Percentiles rank a stretch among this genome's conserved stretches.
phyloP scores from a whole-genome alignment of 306 rosid species.

The Citrullus amarus region DNA sequence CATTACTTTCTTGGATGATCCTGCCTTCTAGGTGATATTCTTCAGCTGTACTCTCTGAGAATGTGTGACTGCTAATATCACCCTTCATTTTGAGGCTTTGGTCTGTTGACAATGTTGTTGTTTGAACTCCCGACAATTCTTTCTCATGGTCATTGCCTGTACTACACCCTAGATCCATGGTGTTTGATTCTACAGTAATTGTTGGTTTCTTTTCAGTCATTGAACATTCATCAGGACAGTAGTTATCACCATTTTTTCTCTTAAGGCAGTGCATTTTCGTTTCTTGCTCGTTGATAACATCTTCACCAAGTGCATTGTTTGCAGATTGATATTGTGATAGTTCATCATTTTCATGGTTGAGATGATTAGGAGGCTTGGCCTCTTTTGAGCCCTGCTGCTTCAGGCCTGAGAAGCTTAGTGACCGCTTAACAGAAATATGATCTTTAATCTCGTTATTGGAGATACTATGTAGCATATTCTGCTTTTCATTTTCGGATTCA shows the following conservation, averaged over 20 bases:
- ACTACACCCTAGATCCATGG: background rate
- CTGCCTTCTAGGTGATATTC: background rate
- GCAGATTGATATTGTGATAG: background rate
- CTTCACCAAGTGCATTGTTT: background rate
- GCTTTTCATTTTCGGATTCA: conserved; percentile 11
- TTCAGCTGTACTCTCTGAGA: background rate
- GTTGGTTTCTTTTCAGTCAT: background rate
- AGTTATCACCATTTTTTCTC: background rate
- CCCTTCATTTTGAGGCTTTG: background rate
- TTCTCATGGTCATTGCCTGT: background rate
- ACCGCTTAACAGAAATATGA: conserved; percentile 36
- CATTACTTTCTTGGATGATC: background rate
- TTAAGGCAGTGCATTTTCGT: background rate
- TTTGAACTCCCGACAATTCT: background rate
- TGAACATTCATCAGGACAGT: background rate
- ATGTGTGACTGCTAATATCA: background rate
- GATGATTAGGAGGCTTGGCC: background rate
- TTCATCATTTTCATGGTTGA: background rate
- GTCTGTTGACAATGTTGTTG: background rate
- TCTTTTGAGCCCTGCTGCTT: conserved; percentile 9
- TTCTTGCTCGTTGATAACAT: background rate
- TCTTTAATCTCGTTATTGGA: conserved; percentile 4
- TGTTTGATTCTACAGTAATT: background rate
- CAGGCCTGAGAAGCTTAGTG: conserved; percentile 27
- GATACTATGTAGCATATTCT: background rate